These are phyloP conservation scores for Rhododendron kiyosumense DNA, from an alignment of 148 eudicot genomes.

Conservation along the genomic window DNA sequence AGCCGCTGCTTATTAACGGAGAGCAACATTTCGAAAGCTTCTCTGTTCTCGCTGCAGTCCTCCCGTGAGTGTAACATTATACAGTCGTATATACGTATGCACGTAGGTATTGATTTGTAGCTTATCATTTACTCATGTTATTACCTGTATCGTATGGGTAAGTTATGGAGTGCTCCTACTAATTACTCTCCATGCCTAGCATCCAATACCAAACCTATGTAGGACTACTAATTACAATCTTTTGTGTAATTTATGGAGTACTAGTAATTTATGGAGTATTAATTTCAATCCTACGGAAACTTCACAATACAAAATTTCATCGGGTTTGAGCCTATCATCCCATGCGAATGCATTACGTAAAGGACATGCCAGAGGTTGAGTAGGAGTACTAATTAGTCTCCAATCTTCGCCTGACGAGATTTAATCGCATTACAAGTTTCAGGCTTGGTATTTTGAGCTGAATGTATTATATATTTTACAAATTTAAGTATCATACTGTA, in stretches of 20 bases:
- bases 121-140: neutral
- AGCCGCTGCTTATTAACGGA: constrained; percentile 39
- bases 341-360: neutral
- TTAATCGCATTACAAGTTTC: neutral
- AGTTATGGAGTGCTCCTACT: neutral
- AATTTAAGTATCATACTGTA: no score
- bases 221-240: neutral
- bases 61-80: constrained; percentile 43
- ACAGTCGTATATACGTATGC: neutral
- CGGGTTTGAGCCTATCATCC: neutral
- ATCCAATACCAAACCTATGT: neutral
- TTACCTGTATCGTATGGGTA: neutral
- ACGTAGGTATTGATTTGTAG: neutral
- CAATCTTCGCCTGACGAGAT: neutral
- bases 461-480: neutral
- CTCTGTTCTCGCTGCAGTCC: constrained; percentile 44
- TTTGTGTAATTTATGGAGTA: neutral
- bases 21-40: constrained; percentile 34
- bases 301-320: neutral
- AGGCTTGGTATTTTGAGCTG: neutral
- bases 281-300: neutral
- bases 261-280: no score
- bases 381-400: neutral
- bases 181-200: neutral
- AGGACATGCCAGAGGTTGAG: neutral